Conservation (phyloP, 805 yeast genomes). For the Cyberlindnera americana region DNA sequence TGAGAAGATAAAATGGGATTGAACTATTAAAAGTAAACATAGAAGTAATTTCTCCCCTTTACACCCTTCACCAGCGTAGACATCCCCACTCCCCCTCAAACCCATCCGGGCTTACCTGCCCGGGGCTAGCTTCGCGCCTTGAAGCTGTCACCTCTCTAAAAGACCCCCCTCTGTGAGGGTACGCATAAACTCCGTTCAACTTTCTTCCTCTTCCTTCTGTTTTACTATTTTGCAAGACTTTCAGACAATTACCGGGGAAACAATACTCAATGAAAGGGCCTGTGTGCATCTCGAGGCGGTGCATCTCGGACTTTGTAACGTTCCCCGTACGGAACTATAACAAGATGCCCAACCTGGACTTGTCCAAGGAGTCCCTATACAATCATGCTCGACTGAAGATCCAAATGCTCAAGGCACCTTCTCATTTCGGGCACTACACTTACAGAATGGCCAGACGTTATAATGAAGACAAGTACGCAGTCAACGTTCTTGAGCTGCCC, state of each 20-base stretch:
- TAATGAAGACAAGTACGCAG: conserved; percentile 80
- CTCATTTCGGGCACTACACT: conserved; percentile 65
- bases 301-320: conserved; percentile 22
- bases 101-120: too few species aligned
- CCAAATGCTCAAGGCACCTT: conserved; percentile 51
- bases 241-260: too few species aligned
- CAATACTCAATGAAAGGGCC: conserved; percentile 1
- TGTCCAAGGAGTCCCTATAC: conserved; percentile 13
- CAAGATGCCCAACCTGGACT: conserved; percentile 13
- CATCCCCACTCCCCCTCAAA: too few species aligned
- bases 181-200: neutral
- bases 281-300: conserved; percentile 3
- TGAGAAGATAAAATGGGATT: too few species aligned
- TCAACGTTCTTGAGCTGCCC: conserved; percentile 55
- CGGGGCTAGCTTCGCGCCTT: too few species aligned
- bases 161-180: too few species aligned
- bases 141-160: too few species aligned
- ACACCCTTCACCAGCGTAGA: too few species aligned
- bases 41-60: too few species aligned
- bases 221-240: too few species aligned
- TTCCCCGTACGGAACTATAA: conserved; percentile 20
- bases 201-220: neutral
- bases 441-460: conserved; percentile 70
- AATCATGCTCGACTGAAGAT: conserved; percentile 22
- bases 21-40: too few species aligned